These are phyloP conservation scores for Podospora conica DNA, from an alignment of 495 filamentous ascomycete species.

Conservation along the genomic window DNA sequence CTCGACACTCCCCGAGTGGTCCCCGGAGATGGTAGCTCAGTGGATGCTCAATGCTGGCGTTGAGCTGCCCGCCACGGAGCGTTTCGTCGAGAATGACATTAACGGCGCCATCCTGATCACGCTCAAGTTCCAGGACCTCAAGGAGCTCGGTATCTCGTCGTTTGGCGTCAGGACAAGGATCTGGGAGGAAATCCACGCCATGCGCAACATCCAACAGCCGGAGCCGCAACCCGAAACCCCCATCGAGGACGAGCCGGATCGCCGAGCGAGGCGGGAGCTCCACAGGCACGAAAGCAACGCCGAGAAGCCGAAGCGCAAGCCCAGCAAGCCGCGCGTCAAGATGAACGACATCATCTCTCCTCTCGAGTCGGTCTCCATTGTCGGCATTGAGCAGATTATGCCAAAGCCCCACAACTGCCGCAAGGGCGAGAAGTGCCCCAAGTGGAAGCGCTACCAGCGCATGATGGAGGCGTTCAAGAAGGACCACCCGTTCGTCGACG, in stretches of 20 bases:
- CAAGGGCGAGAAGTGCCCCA: constrained; percentile 84
- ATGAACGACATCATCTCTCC: constrained; percentile 63
- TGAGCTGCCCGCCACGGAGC: constrained; percentile 67
- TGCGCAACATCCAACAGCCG: constrained; percentile 55
- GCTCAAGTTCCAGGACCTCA: constrained; percentile 87
- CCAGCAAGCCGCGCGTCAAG: constrained; percentile 37
- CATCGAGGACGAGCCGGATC: constrained; percentile 48
- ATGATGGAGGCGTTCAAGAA: constrained; percentile 60
- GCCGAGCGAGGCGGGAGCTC: constrained; percentile 34
- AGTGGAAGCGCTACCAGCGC: constrained; percentile 67
- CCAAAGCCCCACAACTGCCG: constrained; percentile 80
- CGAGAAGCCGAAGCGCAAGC: constrained; percentile 33
- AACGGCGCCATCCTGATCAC: constrained; percentile 74
- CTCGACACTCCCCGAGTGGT: constrained; percentile 56
- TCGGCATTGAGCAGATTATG: constrained; percentile 82
- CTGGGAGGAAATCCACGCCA: constrained; percentile 73
- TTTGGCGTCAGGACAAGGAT: constrained; percentile 84
- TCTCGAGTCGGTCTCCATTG: constrained; percentile 80
- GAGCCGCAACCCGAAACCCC: constrained; percentile 51
- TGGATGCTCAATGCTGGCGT: constrained; percentile 74
- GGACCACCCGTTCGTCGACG: constrained; percentile 57
- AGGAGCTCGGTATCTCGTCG: constrained; percentile 86
- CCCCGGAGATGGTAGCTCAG: constrained; percentile 64
- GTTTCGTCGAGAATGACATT: constrained; percentile 87
- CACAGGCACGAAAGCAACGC: constrained; percentile 33